Evolutionary conservation across 225 moss, liverwort and hornwort genomes (phyloP), one percentile per base, ranked within the genome.

Genomic region (Bryoerythrophyllum caledonicum): DNA sequence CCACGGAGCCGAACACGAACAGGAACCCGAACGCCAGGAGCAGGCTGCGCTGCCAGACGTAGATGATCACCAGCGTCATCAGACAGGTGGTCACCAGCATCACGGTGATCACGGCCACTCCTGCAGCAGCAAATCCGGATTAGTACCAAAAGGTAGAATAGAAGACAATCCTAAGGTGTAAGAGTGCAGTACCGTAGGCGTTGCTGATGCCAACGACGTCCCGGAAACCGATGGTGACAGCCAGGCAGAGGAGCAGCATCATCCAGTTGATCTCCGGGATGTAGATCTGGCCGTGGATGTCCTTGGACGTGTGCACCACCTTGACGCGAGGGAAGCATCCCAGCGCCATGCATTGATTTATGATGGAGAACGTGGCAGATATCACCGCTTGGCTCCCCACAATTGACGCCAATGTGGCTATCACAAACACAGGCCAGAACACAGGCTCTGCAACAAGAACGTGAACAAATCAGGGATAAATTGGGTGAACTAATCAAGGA

Each of bases 41-140:
- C 63, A 65, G 70, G 82, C 60, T 83, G 27, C 79, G 72, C 32
- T 86, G 82, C 93, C 93, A 95, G 9, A 91, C 90, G 0, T 82
- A 72, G 15, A 86, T 17, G 28, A 93, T 95, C n/a, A 95, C 91
- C 8, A 91, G 73, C 5, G 90, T 83, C 87, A 86, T 88, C 30
- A 95, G 80, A 78, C 85, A 84, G 23, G 93, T 95, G 23, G 93
- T 95, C 65, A 93, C 91, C 24, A 89, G 78, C 95, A 95, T 95
- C 82, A 93, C 93, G 1, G 84, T 83, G 4, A 91, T 84, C 59
- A 95, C 93, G 35, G 91, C 95, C 17, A 93, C 87, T 5, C 93
- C 94, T 91, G 85, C 70, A 76, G 85, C 70, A 76, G 19, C 70
- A 69, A 51, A 49, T 49, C 34, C 21, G 52, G 14, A 48, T 40